Base-by-base conservation (phyloP, 2,329 filamentous ascomycete species). In the Penicillium palitans region DNA sequence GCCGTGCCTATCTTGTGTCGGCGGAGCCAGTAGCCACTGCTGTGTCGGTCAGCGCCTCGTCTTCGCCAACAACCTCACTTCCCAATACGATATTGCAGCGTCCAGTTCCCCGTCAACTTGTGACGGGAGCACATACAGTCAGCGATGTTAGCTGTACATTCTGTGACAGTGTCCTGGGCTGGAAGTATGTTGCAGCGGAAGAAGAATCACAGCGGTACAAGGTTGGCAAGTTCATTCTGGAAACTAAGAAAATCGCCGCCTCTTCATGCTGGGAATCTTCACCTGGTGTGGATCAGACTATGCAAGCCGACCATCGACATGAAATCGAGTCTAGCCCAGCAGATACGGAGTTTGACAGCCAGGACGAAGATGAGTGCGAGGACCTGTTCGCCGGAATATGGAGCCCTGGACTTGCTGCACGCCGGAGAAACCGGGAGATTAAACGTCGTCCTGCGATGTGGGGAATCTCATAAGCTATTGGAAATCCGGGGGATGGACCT, bases 321-420 rank as follows among this genome's bases (percentile, higher is more conserved):
- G 35, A 12, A 37, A 52, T 56, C n/a, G 60, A 63, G 40, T 37
- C 60, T 39, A 63, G 66, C 13, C 44, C 59, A 13, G 66, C 74
- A 39, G 74, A 77, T n/a, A 61, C 84, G 3, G 81, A 86, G 66
- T 88, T 88, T 66, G 85, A 88, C 66, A 84, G 81, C 57, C 82
- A 87, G 72, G 85, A 88, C 68, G 85, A 88, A 66, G 85, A 87
- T 60, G 85, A 88, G 72, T 87, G 85, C 60, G 85, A 88, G 71
- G 85, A 87, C 70, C 63, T 88, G 31, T 88, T 88, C 67, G 78
- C 83, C 17, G 85, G 85, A 0, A 77, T 85, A 21, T 88, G 85
- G 85, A 86, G 76, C 59, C 79, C 81, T 17, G 77, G 79, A 57
- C 66, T 84, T 55, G 85, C 85, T 41, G 73, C 69, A 42, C 69